Evolutionary conservation across 805 yeast genomes (phyloP).

Genomic region (Nadsonia fulvescens): DNA sequence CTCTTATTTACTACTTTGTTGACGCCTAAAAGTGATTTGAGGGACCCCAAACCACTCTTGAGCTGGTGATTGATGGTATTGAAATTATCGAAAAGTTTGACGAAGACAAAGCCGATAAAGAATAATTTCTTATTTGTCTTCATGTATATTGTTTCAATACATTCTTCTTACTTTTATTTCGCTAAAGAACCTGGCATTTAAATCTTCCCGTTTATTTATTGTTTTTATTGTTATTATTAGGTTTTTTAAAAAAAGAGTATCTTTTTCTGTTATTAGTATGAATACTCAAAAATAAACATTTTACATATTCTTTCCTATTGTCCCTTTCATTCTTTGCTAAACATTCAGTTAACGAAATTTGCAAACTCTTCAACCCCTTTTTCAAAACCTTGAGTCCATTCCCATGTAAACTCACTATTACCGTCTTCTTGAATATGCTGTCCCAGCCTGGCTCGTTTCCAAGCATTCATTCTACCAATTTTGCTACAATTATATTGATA

Average conservation of each 20-base stretch:
- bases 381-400: constrained; percentile 75
- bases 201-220: no score
- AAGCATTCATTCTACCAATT: constrained; percentile 56
- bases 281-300: no score
- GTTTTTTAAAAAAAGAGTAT: no score
- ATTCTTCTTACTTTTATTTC: no score
- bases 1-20: constrained; percentile 31
- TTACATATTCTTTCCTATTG: no score
- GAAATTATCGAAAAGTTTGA: neutral
- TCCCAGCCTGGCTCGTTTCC: constrained; percentile 41
- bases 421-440: constrained; percentile 48
- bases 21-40: constrained; percentile 36
- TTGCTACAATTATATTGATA: constrained; percentile 48
- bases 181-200: no score
- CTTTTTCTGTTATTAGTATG: no score
- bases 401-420: constrained; percentile 49
- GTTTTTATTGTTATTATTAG: no score
- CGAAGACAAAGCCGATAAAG: constrained; percentile 1
- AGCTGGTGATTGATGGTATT: no score
- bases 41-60: constrained; percentile 29
- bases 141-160: no score
- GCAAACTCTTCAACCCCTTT: constrained; percentile 33
- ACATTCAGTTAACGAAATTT: constrained; percentile 5
- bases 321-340: no score
- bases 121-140: no score